Evolutionary conservation across 2,329 filamentous ascomycete species (phyloP).

Genomic region (Fusarium sp.): DNA sequence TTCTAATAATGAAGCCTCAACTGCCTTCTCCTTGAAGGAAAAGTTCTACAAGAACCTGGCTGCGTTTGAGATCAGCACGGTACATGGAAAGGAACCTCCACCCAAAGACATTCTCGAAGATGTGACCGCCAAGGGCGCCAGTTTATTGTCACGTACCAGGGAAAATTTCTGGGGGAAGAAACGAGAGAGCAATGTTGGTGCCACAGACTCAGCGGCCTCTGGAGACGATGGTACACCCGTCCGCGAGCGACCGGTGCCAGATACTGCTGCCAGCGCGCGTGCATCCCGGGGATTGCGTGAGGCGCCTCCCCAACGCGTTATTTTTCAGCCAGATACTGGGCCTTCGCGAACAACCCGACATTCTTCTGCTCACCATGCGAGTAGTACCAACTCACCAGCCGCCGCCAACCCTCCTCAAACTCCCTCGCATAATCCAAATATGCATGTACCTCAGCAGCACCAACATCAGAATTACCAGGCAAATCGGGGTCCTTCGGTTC

Average conservation of each 20-base stretch:
- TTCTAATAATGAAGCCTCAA: constrained; percentile 81
- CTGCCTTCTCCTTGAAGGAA: constrained; percentile 87
- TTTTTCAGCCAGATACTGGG: constrained; percentile 85
- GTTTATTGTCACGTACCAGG: constrained; percentile 80
- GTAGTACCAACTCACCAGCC: constrained; percentile 48
- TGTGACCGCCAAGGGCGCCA: constrained; percentile 86
- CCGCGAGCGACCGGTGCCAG: constrained; percentile 65
- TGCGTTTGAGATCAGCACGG: constrained; percentile 85
- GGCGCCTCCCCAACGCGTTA: constrained; percentile 85
- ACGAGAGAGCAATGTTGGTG: constrained; percentile 63
- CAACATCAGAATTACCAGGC: constrained; percentile 48
- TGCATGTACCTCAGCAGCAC: constrained; percentile 51
- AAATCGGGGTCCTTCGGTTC: constrained; percentile 59
- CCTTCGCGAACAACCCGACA: constrained; percentile 74
- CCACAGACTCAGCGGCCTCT: constrained; percentile 69
- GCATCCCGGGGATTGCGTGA: constrained; percentile 78
- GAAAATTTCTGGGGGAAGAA: constrained; percentile 76
- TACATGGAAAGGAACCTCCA: constrained; percentile 84
- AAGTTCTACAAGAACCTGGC: constrained; percentile 91
- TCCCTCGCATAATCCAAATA: constrained; percentile 52
- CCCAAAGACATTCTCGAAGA: constrained; percentile 90
- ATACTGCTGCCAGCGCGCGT: constrained; percentile 67
- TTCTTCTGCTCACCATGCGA: constrained; percentile 59
- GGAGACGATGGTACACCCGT: constrained; percentile 71
- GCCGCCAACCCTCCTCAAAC: constrained; percentile 47